phyloP scores from a whole-genome alignment of 1,284 basidiomycete genomes.

The Sanghuangporus weigelae region DNA sequence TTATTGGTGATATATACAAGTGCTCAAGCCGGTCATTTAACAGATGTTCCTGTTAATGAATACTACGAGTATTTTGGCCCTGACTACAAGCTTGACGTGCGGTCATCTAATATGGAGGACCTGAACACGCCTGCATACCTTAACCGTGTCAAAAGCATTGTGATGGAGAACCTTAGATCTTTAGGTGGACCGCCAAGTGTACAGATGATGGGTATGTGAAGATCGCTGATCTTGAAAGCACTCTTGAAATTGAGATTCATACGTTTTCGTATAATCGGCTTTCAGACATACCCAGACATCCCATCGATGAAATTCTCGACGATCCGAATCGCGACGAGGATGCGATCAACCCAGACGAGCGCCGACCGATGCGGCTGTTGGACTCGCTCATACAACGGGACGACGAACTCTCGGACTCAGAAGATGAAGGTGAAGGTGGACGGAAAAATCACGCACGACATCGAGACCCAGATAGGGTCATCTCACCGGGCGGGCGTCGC shows the following conservation, averaged over 20 bases:
- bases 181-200: conserved; percentile 86
- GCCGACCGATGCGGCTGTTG: conserved; percentile 67
- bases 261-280: not conserved
- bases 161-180: conserved; percentile 86
- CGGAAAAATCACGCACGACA: conserved; percentile 61
- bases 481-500: conserved; percentile 35
- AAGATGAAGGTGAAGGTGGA: conserved; percentile 82
- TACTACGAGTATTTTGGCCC: conserved; percentile 99
- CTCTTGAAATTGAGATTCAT: not conserved
- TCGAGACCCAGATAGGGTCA: conserved; percentile 42
- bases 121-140: conserved; percentile 92
- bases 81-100: conserved; percentile 96
- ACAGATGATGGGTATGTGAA: conserved; percentile 70
- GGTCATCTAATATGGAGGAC: conserved; percentile 93
- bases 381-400: conserved; percentile 72
- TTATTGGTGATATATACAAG: not conserved
- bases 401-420: conserved; percentile 79
- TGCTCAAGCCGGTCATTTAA: not conserved
- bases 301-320: conserved; percentile 74
- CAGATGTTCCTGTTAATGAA: conserved; percentile 94
- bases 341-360: conserved; percentile 65
- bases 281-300: conserved; percentile 70
- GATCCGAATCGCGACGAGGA: conserved; percentile 82
- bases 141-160: conserved; percentile 87
- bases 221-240: no score